Percentiles rank a stretch among this genome's conserved stretches.
Conservation (phyloP, 768 basidiomycete genomes). For the Ramaria rubella region DNA sequence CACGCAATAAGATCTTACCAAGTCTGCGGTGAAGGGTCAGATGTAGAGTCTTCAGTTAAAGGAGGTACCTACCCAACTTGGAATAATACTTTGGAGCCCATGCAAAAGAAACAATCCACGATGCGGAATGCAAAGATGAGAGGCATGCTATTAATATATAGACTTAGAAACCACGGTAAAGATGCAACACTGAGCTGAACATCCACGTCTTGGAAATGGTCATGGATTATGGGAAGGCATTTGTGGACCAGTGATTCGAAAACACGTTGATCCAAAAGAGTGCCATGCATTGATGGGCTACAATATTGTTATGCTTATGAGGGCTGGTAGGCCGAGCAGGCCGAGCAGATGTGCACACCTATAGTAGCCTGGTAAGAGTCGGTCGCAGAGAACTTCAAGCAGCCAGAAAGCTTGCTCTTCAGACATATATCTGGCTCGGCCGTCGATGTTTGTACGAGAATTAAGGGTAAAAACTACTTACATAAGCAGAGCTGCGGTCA, state of each 20-base stretch:
- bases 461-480: slow-evolving; percentile 28
- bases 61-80: slow-evolving; percentile 79
- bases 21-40: slow-evolving; percentile 32
- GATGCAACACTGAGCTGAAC: slow-evolving; percentile 97
- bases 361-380: slow-evolving; percentile 95
- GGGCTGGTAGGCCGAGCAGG: too few relatives aligned
- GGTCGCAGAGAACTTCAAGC: slow-evolving; percentile 88
- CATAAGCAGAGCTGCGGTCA: slow-evolving; percentile 94
- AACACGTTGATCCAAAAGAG: slow-evolving; percentile 95
- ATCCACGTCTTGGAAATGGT: slow-evolving; percentile 85
- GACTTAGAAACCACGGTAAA: slow-evolving; percentile 94
- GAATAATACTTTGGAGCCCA: slow-evolving; percentile 98
- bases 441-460: background rate
- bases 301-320: background rate
- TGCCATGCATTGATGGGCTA: slow-evolving; percentile 98
- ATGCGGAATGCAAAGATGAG: slow-evolving; percentile 98
- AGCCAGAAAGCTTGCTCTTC: slow-evolving; percentile 99
- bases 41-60: background rate
- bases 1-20: slow-evolving; percentile 38
- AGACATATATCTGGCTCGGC: slow-evolving; percentile 79
- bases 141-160: slow-evolving; percentile 93
- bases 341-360: slow-evolving; percentile 44
- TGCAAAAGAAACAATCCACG: slow-evolving; percentile 96
- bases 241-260: slow-evolving; percentile 90
- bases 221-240: slow-evolving; percentile 88